These are phyloP conservation scores for Entomortierella chlamydospora DNA, from an alignment of 192 early-diverging fungal genomes.

Conservation along the genomic window DNA sequence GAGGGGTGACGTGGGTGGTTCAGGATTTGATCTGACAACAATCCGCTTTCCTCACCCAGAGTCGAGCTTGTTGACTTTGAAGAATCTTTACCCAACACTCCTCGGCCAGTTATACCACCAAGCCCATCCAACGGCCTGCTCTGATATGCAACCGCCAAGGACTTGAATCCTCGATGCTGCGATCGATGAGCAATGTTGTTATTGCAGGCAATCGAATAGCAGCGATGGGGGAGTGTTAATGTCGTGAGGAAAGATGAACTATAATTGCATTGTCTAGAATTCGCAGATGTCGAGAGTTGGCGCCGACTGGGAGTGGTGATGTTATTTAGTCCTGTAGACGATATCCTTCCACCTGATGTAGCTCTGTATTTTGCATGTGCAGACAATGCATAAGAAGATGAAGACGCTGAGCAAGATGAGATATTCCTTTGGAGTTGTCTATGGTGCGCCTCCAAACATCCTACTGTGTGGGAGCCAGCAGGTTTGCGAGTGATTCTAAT, in stretches of 20 bases:
- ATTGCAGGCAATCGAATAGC: neutral
- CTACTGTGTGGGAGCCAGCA: conserved; percentile 12
- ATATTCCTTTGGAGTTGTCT: conserved; percentile 21
- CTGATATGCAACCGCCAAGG: conserved; percentile 4
- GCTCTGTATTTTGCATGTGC: neutral
- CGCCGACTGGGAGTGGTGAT: neutral
- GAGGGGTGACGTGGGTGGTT: neutral
- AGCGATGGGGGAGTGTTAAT: neutral
- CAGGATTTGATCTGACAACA: conserved; percentile 31
- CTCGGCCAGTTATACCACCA: neutral
- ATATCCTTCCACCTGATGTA: conserved; percentile 1
- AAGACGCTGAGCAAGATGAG: conserved; percentile 1
- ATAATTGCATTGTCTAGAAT: neutral
- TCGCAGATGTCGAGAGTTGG: neutral
- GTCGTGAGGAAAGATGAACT: neutral
- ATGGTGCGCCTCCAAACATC: conserved; percentile 12
- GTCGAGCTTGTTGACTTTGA: neutral
- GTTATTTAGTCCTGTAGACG: neutral
- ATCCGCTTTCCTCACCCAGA: conserved; percentile 3
- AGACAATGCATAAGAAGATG: neutral
- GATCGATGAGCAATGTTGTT: neutral
- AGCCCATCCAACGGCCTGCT: conserved; percentile 41
- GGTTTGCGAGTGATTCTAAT: conserved; percentile 36
- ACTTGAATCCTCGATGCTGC: conserved; percentile 31
- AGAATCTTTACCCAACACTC: conserved; percentile 12